Conservation (phyloP, 345 rosid genomes). For the Kandelia obovata region DNA sequence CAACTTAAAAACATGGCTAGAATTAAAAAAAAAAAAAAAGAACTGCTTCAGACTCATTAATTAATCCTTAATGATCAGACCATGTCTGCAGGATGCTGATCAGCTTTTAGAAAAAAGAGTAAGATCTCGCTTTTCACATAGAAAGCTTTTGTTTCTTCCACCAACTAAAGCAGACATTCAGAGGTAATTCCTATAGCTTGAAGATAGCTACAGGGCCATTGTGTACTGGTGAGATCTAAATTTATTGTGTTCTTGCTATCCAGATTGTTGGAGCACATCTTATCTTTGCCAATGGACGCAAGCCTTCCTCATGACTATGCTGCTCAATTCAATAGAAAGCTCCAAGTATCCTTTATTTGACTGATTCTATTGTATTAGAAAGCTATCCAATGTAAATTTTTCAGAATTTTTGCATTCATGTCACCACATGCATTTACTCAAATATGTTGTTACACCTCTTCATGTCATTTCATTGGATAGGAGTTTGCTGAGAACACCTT, state of each 20-base stretch:
- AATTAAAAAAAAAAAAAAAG: background rate
- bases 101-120: constrained; percentile 95
- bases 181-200: constrained; percentile 35
- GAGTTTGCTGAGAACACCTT: background rate
- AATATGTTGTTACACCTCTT: background rate
- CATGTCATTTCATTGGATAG: background rate
- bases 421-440: background rate
- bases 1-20: background rate
- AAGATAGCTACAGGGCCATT: constrained; percentile 9
- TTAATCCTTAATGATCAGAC: background rate
- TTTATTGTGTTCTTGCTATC: constrained; percentile 22
- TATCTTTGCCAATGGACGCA: constrained; percentile 68
- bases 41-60: background rate
- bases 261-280: constrained; percentile 75
- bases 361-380: background rate
- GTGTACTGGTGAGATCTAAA: constrained; percentile 5
- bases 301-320: constrained; percentile 57
- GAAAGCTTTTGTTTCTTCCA: constrained; percentile 77
- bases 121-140: constrained; percentile 90
- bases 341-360: constrained; percentile 54
- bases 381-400: background rate
- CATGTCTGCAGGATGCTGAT: constrained; percentile 72
- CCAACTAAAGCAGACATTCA: constrained; percentile 64
- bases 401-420: background rate
- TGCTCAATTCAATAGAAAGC: constrained; percentile 64